Evolutionary conservation across 768 basidiomycete genomes (phyloP), one percentile per base, ranked within the genome.

Genomic region (Suillus spraguei): DNA sequence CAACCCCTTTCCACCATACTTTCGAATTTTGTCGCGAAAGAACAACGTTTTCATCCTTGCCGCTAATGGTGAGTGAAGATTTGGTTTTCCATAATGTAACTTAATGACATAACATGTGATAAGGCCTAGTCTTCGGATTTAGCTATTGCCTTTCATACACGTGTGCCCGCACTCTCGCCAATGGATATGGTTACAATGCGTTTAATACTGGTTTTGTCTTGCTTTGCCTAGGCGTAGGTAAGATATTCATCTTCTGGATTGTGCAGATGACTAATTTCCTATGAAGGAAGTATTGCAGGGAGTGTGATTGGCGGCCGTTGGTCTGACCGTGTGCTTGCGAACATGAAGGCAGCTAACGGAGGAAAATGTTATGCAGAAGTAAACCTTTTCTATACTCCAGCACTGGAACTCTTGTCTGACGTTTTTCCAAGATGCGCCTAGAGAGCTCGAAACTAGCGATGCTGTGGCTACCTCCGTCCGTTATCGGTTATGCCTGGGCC

Each of bases 401-500:
- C 49, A 39, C 33, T 41, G 28, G 24, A 10, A 13, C 32, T 28
- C 13, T 16, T 52, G 32, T 5, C 56, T 63, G 64, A 17, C 24
- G 16, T 32, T 38, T n/a, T 16, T 28, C 56, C 20, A 66, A 92
- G 90, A 91, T 92, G 86, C 87, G 92, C 6, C 72, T 94, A 32
- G 79, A 83, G 69, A 89, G 88, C 67, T 86, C 87, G 0, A 78
- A 82, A 33, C 67, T 80, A 14, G 86, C 84, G 11, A 81, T 92
- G 72, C 69, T 85, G 14, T 73, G 67, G 70, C 54, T 84, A 55
- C 89, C 94, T 9, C 81, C 81, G 0, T 82, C 82, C 11, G 82
- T 89, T 35, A 64, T 91, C 44, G 87, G 81, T 0, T 92, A 91
- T 70, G 94, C 84, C 3, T 96, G 94, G 94, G 81, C 88, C 4